Percentiles rank a stretch among this genome's conserved stretches.
These are phyloP conservation scores for Coelastrella sp. DNA, from an alignment of 139 green algal genomes.

Conservation along the genomic window DNA sequence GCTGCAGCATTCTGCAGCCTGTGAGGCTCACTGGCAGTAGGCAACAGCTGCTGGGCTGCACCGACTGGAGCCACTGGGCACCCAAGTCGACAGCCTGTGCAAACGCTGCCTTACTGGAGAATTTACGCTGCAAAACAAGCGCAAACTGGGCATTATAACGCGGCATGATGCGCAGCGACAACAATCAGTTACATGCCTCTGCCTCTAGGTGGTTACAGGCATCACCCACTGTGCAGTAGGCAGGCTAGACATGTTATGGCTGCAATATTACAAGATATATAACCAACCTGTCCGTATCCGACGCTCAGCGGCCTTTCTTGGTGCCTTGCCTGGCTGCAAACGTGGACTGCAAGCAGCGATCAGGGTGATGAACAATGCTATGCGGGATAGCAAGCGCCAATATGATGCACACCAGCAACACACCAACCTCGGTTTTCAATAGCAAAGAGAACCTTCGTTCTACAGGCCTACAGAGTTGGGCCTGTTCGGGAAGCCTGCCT, in stretches of 20 bases:
- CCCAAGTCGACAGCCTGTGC: slow-evolving; percentile 3
- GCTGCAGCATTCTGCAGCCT: slow-evolving; percentile 48
- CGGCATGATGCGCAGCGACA: no score
- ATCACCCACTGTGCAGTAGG: not conserved
- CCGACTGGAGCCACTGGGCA: not conserved
- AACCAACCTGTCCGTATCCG: not conserved
- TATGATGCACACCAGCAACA: no score
- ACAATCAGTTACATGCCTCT: no score
- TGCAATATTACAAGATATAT: no score
- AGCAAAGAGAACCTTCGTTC: not conserved
- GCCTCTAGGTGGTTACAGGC: slow-evolving; percentile 2
- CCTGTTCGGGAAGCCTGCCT: not conserved
- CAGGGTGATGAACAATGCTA: not conserved
- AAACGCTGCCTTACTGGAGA: not conserved
- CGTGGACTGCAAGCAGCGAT: slow-evolving; percentile 1
- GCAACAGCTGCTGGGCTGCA: slow-evolving; percentile 13
- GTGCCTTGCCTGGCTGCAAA: not conserved
- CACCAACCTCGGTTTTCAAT: not conserved
- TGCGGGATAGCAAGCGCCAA: no score
- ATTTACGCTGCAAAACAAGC: not conserved
- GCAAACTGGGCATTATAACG: no score
- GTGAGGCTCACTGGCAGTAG: not conserved
- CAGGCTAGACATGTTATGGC: no score
- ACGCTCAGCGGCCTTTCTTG: not conserved
- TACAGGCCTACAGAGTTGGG: not conserved